These are phyloP conservation scores for Fusarium stilboides DNA, from an alignment of 2,329 filamentous ascomycete species.

Conservation along the genomic window DNA sequence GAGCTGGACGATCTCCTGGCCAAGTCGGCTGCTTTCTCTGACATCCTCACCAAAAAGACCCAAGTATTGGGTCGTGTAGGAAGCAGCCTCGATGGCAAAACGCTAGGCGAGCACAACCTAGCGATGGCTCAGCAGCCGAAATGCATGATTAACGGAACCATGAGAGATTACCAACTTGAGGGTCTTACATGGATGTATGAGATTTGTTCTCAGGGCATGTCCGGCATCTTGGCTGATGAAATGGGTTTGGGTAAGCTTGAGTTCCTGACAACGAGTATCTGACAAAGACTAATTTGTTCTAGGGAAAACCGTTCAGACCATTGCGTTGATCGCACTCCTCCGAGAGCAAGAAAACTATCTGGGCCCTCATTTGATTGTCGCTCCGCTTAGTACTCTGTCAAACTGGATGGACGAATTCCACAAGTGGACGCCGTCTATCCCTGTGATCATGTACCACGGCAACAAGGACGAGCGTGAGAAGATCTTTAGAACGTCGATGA, in stretches of 20 bases:
- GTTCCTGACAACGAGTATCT: fast-evolving
- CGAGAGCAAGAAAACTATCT: constrained; percentile 87
- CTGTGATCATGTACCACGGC: constrained; percentile 92
- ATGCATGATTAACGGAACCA: constrained; percentile 87
- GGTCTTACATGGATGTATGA: constrained; percentile 97
- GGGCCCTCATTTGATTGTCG: constrained; percentile 91
- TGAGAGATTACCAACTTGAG: constrained; percentile 95
- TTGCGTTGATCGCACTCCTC: constrained; percentile 87
- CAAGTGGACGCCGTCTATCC: constrained; percentile 90
- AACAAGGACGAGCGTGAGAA: constrained; percentile 81
- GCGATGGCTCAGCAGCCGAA: constrained; percentile 88
- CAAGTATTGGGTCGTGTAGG: constrained; percentile 74
- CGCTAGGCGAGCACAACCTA: constrained; percentile 75
- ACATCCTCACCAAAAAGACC: constrained; percentile 75
- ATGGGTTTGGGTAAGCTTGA: constrained; percentile 80
- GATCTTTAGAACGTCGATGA: constrained; percentile 81
- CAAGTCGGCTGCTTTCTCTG: constrained; percentile 73
- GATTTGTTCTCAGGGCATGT: constrained; percentile 83
- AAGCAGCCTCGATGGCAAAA: constrained; percentile 71
- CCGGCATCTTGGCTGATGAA: constrained; percentile 92
- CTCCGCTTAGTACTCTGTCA: constrained; percentile 89
- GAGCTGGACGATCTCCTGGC: constrained; percentile 72
- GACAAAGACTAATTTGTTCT: constrained; percentile 13
- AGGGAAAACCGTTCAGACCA: constrained; percentile 94
- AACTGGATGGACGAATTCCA: constrained; percentile 98